These are phyloP conservation scores for Kwoniella sp. DNA, from an alignment of 768 basidiomycete species.

Conservation along the genomic window DNA sequence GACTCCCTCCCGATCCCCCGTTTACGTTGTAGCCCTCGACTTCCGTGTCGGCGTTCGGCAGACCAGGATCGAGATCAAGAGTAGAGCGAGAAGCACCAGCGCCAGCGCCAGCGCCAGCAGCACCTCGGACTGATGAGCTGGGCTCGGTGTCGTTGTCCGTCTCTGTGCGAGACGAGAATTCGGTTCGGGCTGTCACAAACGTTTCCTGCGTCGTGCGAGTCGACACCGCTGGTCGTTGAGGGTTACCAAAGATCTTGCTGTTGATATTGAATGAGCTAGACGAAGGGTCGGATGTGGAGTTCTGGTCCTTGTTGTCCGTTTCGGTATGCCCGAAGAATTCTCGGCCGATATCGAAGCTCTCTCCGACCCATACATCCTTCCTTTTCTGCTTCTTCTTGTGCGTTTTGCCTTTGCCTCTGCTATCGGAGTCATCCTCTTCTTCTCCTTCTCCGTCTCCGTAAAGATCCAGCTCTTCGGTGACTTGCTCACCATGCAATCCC, in stretches of 20 bases:
- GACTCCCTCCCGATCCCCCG: neutral
- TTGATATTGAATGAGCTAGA: neutral
- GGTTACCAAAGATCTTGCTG: neutral
- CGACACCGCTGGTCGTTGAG: constrained; percentile 23
- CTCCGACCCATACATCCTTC: constrained; percentile 51
- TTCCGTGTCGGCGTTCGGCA: neutral
- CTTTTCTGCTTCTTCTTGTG: constrained; percentile 29
- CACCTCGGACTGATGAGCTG: neutral
- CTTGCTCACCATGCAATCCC: constrained; percentile 16
- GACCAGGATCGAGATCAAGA: neutral
- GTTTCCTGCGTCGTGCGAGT: constrained; percentile 43
- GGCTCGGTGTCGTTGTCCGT: neutral
- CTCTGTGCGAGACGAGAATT: constrained; percentile 9
- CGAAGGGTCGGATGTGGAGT: too few relatives aligned
- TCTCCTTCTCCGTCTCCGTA: constrained; percentile 14
- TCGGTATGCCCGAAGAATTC: constrained; percentile 32
- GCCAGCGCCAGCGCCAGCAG: neutral
- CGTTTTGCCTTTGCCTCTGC: neutral
- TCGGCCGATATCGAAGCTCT: constrained; percentile 51
- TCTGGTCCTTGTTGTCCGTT: neutral
- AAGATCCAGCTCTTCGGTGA: constrained; percentile 17
- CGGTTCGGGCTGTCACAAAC: constrained; percentile 48
- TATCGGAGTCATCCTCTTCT: neutral
- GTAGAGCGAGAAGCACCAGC: constrained; percentile 18
- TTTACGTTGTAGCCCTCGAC: constrained; percentile 1